Conservation (phyloP, 2,329 filamentous ascomycete genomes). For the Pseudocercospora musae region DNA sequence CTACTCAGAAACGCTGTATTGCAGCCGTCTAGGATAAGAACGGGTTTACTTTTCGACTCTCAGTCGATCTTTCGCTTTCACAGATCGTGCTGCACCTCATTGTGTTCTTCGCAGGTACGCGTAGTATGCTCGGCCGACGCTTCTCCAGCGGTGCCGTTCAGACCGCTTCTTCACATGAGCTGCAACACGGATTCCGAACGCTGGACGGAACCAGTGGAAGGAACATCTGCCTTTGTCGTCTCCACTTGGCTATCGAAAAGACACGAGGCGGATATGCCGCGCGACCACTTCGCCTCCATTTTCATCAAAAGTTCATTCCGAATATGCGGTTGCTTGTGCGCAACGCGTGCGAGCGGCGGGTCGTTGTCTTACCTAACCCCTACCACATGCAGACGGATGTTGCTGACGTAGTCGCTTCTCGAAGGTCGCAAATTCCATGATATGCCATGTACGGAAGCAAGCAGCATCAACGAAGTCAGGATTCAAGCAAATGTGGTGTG, state of each 20-base stretch:
- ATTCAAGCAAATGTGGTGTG: neutral
- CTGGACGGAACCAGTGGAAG: neutral
- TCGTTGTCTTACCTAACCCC: neutral
- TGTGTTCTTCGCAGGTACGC: too few relatives aligned
- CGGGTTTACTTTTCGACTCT: neutral
- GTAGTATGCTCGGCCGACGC: neutral
- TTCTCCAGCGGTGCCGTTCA: neutral
- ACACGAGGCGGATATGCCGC: neutral
- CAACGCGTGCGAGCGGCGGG: too few relatives aligned
- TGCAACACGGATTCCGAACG: neutral
- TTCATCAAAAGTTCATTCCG: neutral
- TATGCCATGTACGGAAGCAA: neutral
- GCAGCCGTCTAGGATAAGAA: neutral
- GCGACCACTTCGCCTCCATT: neutral
- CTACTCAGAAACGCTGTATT: neutral
- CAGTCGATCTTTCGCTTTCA: neutral
- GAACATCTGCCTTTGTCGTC: neutral
- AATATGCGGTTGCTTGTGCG: too few relatives aligned
- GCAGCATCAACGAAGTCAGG: neutral
- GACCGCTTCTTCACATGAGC: neutral
- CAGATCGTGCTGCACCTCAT: neutral
- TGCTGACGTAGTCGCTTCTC: constrained; percentile 2
- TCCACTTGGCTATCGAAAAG: neutral
- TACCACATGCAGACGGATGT: constrained; percentile 5
- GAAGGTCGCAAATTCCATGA: too few relatives aligned